These are phyloP conservation scores for Amoebophrya sp. DNA, from an alignment of 169 alveolate species.

Conservation along the genomic window DNA sequence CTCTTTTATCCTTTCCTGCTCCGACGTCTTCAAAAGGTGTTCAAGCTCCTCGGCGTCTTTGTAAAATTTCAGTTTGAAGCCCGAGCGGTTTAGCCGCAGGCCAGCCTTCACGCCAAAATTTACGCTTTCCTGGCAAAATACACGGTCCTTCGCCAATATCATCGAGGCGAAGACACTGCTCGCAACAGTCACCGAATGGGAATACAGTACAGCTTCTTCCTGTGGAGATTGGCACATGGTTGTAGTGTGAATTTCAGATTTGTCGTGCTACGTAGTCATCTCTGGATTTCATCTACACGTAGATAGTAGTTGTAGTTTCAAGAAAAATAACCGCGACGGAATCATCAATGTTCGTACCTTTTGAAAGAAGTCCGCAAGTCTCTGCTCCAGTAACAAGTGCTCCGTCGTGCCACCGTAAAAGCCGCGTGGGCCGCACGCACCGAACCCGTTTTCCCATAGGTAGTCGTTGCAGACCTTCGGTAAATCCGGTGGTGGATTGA, in stretches of 20 bases:
- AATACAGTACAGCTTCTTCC: neutral
- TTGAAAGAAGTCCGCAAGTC: neutral
- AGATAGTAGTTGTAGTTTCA: too few relatives aligned
- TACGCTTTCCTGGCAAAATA: neutral
- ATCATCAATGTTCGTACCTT: neutral
- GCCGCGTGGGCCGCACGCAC: conserved; percentile 35
- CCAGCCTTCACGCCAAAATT: neutral
- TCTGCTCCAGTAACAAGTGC: neutral
- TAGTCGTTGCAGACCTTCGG: neutral
- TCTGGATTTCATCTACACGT: too few relatives aligned
- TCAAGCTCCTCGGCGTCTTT: neutral
- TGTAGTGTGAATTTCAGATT: too few relatives aligned
- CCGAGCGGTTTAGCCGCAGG: neutral
- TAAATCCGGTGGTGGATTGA: neutral
- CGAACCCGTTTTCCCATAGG: neutral
- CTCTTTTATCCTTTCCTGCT: too few relatives aligned
- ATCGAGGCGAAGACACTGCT: neutral
- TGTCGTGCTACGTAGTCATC: too few relatives aligned
- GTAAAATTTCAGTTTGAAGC: neutral
- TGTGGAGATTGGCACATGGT: neutral
- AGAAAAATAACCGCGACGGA: too few relatives aligned
- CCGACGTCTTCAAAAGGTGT: neutral
- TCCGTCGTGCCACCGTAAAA: conserved; percentile 25
- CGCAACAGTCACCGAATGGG: neutral
- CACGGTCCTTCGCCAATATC: neutral